Base-by-base conservation (phyloP, 2,329 filamentous ascomycete species). In the Dactylellina drechsleri region DNA sequence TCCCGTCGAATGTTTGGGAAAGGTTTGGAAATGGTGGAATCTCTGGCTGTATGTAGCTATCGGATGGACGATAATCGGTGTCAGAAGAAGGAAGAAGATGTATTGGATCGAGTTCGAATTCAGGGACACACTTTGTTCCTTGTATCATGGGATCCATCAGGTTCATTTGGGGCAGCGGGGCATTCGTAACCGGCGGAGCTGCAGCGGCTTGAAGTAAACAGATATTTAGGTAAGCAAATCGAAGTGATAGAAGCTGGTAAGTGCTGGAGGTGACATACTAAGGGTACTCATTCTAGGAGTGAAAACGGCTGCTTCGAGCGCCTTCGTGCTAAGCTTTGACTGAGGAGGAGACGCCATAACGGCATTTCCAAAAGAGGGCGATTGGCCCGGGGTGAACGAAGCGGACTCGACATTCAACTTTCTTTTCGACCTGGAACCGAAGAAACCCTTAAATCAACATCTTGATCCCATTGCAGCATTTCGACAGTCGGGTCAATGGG, bases 331-430 rank as follows among this genome's bases (percentile, higher is more conserved):
- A 77, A 98, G 93, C 7, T 90, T 90, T 8, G 90, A 86, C 79
- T 91, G 91, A 50, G 86, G 80, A 50, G 85, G 79, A 71, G 81
- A 83, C 13, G 87, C 84, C 4, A 76, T 66, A 16, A 71, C 61
- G 20, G 72, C 72, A 31, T 71, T 76, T 43, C 53, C 59, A 59
- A 76, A 76, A 23, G 72, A 76, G 18, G 72, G 72, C 8, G 72
- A 76, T 40, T 70, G 66, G n/a, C 72, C 72, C 16, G 94, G 94
- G 0, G 92, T 97, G 82, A 99, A 99, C 56, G 94, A 92, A 12
- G 95, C 94, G 7, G 95, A 98, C 80, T 98, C 95, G 80, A 97
- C 95, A 82, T 96, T 99, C 78, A 99, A 86, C 28, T 90, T 85
- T 82, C 93, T 95, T 82, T 92, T 92, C 64, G 71, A 75, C 71